Evolutionary conservation across 306 rosid genomes (phyloP).

Genomic region (Medicago lupulina): DNA sequence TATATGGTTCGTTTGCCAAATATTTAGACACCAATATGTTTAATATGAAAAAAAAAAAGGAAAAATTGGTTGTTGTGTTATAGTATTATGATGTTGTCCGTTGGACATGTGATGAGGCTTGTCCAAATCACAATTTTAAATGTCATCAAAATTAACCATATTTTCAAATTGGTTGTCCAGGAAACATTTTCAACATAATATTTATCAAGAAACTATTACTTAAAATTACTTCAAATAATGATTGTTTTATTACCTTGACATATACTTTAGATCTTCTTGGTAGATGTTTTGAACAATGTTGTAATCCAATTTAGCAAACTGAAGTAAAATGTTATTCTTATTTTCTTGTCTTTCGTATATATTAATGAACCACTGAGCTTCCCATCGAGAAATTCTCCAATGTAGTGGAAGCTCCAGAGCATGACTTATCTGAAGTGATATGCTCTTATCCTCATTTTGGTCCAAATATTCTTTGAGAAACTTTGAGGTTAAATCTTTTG

Average conservation of each 20-base stretch:
- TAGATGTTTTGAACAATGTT: conserved; percentile 9
- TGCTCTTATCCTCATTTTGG: not conserved
- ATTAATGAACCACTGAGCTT: not conserved
- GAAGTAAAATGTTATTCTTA: not conserved
- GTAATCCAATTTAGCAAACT: conserved; percentile 12
- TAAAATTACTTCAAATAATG: no score
- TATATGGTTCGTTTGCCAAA: no score
- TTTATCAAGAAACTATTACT: no score
- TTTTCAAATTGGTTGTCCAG: no score
- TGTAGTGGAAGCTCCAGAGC: conserved; percentile 8
- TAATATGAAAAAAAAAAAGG: no score
- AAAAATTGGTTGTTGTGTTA: no score
- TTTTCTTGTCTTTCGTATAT: not conserved
- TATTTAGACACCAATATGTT: no score
- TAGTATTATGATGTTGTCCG: no score
- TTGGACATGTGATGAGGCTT: no score
- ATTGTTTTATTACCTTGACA: not conserved
- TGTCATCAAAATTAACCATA: no score
- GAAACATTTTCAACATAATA: no score
- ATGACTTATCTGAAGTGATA: not conserved
- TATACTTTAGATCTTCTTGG: not conserved
- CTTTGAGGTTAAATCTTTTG: conserved; percentile 1
- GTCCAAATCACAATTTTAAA: no score
- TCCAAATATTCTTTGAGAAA: conserved; percentile 3
- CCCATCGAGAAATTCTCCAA: conserved; percentile 16